Evolutionary conservation across 352 stramenopile species (phyloP).

Genomic region (Blastocystis sp.): DNA sequence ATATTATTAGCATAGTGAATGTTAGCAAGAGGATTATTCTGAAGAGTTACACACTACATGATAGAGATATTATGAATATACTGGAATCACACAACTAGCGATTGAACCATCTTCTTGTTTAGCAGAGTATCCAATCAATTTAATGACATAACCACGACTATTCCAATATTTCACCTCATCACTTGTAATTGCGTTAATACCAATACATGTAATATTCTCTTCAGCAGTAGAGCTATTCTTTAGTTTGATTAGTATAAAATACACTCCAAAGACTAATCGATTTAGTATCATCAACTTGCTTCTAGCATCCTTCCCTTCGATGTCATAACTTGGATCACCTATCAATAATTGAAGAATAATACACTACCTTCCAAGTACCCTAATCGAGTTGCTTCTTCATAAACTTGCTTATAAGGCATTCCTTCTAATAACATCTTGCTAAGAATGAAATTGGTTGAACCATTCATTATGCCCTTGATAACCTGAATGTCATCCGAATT

Average conservation of each 20-base stretch:
- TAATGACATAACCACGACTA: not conserved
- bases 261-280: not conserved
- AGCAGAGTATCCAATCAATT: not conserved
- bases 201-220: not conserved
- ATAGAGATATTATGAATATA: not conserved
- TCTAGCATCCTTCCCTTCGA: not conserved
- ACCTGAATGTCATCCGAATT: slow-evolving; percentile 4
- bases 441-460: slow-evolving; percentile 21
- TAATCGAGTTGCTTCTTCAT: not conserved
- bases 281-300: not conserved
- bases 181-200: not conserved
- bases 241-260: not conserved
- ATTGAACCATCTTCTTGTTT: not conserved
- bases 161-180: slow-evolving; percentile 2
- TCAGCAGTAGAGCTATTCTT: not conserved
- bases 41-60: not conserved
- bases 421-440: slow-evolving; percentile 12
- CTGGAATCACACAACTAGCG: not conserved
- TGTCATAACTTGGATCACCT: not conserved
- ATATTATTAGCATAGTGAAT: slow-evolving; percentile 1
- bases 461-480: slow-evolving; percentile 1
- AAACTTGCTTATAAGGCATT: not conserved
- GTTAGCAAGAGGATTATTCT: not conserved
- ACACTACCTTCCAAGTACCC: not conserved
- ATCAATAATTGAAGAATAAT: not conserved